These are phyloP conservation scores for Datura wrightii DNA, from an alignment of 257 asterid genomes.

Conservation along the genomic window DNA sequence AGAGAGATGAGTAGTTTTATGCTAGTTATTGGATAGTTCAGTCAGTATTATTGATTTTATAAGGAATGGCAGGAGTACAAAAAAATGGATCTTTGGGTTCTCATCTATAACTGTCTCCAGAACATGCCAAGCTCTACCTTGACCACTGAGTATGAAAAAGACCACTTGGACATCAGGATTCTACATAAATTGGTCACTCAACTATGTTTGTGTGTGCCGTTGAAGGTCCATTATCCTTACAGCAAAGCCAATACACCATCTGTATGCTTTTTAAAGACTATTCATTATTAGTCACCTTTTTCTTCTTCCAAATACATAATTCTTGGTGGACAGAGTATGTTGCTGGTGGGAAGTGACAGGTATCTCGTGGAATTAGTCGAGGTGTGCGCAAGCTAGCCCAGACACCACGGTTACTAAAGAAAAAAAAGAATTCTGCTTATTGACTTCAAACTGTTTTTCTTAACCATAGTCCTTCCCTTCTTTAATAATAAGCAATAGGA, in stretches of 20 bases:
- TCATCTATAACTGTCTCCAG: not conserved
- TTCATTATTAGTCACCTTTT: not conserved
- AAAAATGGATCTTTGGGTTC: not conserved
- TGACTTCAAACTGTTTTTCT: not conserved
- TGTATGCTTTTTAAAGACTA: not conserved
- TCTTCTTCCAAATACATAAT: not conserved
- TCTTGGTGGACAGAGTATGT: too few species aligned
- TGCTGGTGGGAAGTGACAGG: too few species aligned
- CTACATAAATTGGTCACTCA: not conserved
- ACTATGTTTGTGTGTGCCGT: not conserved
- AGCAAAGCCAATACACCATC: not conserved
- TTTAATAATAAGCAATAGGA: constrained; percentile 2
- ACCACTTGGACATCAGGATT: not conserved
- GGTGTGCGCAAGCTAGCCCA: too few species aligned
- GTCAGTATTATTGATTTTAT: not conserved
- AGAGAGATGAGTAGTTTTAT: not conserved
- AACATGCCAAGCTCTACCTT: not conserved
- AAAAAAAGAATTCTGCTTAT: not conserved
- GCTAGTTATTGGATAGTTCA: not conserved
- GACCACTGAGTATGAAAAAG: not conserved
- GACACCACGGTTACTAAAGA: too few species aligned
- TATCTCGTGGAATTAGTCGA: too few species aligned
- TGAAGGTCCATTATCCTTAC: not conserved
- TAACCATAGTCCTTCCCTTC: not conserved
- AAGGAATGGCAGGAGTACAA: not conserved